A percentile compares a stretch with the other conserved stretches of the same genome.
Conservation (phyloP, 2,329 filamentous ascomycete genomes). For the Sclerotinia sclerotiorum region DNA sequence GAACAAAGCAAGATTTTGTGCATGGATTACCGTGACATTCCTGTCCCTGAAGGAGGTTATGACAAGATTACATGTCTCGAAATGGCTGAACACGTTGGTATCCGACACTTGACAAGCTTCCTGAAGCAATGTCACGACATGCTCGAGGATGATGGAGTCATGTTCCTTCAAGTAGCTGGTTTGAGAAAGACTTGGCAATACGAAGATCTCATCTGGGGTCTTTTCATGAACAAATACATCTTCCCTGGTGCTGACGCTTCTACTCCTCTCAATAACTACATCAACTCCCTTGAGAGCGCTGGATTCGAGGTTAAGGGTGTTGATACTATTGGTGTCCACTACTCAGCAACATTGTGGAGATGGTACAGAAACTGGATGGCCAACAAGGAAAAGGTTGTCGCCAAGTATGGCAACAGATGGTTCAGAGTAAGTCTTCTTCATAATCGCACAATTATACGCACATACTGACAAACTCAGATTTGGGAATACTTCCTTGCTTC, state of each 20-base stretch:
- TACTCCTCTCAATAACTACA: slow-evolving; percentile 84
- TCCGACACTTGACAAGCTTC: slow-evolving; percentile 81
- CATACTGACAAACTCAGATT: slow-evolving; percentile 51
- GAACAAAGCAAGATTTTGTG: slow-evolving; percentile 90
- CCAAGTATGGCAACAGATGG: slow-evolving; percentile 94
- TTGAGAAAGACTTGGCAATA: slow-evolving; percentile 96
- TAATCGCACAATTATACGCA: background rate
- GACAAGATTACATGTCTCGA: slow-evolving; percentile 97
- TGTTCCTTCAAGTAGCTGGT: slow-evolving; percentile 95
- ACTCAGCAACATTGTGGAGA: slow-evolving; percentile 92
- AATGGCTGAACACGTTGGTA: slow-evolving; percentile 98
- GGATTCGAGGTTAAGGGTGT: slow-evolving; percentile 89
- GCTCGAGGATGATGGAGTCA: slow-evolving; percentile 93
- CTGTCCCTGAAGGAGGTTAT: slow-evolving; percentile 73
- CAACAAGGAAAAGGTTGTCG: slow-evolving; percentile 87
- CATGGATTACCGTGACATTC: slow-evolving; percentile 96
- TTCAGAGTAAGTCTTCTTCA: slow-evolving; percentile 69
- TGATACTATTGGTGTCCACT: slow-evolving; percentile 95
- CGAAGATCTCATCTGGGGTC: slow-evolving; percentile 94
- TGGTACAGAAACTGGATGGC: slow-evolving; percentile 99
- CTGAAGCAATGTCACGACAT: slow-evolving; percentile 87
- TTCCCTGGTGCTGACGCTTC: slow-evolving; percentile 97
- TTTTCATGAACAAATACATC: slow-evolving; percentile 99
- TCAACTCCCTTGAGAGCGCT: slow-evolving; percentile 79
- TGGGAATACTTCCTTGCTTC: slow-evolving; percentile 82